Conservation (phyloP, 345 rosid species). For the Clarkia xantiana region DNA sequence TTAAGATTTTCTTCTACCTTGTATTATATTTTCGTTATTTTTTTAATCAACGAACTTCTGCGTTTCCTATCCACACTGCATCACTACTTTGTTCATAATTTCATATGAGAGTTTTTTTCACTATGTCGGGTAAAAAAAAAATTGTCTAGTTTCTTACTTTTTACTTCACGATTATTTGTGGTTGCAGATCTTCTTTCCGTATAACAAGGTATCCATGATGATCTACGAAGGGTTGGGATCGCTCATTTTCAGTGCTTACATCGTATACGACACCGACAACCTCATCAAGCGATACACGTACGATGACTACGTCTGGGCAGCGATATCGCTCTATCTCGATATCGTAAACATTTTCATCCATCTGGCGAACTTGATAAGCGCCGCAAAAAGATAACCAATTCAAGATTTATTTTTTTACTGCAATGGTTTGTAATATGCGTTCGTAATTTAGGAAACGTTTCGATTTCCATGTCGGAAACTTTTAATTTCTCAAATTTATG, state of each 20-base stretch:
- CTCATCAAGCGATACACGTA: slow-evolving; percentile 70
- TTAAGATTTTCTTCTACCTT: too few species aligned
- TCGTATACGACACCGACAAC: slow-evolving; percentile 72
- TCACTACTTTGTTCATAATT: too few species aligned
- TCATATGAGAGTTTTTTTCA: too few species aligned
- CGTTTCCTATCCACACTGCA: too few species aligned
- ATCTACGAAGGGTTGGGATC: slow-evolving; percentile 69
- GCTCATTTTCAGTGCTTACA: slow-evolving; percentile 73
- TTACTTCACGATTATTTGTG: too few species aligned
- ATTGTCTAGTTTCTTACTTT: too few species aligned
- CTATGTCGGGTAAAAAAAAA: not conserved
- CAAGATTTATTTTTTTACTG: not conserved
- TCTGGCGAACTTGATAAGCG: slow-evolving; percentile 57
- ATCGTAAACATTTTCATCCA: slow-evolving; percentile 66
- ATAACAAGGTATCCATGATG: slow-evolving; percentile 63
- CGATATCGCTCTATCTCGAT: slow-evolving; percentile 64
- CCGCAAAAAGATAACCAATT: slow-evolving; percentile 26
- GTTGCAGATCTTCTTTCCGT: slow-evolving; percentile 60
- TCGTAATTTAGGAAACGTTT: too few species aligned
- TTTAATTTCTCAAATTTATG: too few species aligned
- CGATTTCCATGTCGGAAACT: too few species aligned
- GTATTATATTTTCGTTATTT: too few species aligned
- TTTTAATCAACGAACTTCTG: too few species aligned
- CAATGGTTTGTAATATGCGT: too few species aligned
- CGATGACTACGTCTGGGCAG: slow-evolving; percentile 84